Percentiles rank a stretch among this genome's conserved stretches.
phyloP scores from a whole-genome alignment of 2,329 filamentous ascomycete species.

The Aspergillus glaucus region DNA sequence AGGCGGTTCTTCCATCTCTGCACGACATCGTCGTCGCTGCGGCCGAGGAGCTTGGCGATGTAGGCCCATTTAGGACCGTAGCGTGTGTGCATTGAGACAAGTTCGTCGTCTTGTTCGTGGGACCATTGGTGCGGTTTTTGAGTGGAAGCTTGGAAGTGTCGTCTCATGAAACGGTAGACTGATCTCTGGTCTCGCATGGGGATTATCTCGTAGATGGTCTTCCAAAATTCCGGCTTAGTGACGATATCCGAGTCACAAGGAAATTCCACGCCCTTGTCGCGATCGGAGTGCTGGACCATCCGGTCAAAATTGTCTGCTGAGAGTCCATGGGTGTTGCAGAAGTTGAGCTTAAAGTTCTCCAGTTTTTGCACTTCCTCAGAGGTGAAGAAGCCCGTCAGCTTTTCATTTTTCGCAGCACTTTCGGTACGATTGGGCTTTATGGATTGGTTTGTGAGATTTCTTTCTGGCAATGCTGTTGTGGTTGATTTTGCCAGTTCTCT shows the following conservation, averaged over 20 bases:
- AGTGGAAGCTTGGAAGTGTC: constrained; percentile 34
- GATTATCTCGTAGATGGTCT: constrained; percentile 27
- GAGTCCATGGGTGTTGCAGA: constrained; percentile 26
- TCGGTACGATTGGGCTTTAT: neutral
- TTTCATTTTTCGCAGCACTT: constrained; percentile 5
- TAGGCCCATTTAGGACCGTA: constrained; percentile 32
- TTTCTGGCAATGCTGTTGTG: neutral
- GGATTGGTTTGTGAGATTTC: neutral
- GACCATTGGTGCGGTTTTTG: constrained; percentile 37
- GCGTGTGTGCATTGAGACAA: constrained; percentile 24
- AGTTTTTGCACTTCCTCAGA: constrained; percentile 24
- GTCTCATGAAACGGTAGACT: constrained; percentile 37
- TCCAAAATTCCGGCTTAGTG: constrained; percentile 31
- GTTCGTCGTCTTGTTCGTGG: constrained; percentile 35
- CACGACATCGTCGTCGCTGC: constrained; percentile 36
- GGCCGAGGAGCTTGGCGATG: constrained; percentile 32
- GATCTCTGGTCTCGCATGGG: constrained; percentile 33
- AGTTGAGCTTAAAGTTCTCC: constrained; percentile 28
- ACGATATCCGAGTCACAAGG: constrained; percentile 16
- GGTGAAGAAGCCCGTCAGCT: constrained; percentile 24
- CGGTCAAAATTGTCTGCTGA: constrained; percentile 19
- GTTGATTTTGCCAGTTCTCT: too few species aligned
- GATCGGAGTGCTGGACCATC: constrained; percentile 30
- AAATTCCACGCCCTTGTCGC: constrained; percentile 15
- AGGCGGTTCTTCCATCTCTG: constrained; percentile 40